Percentiles rank a stretch among this genome's conserved stretches.
These are phyloP conservation scores for Eucalyptus guilfoylei DNA, from an alignment of 345 rosid genomes.

Conservation along the genomic window DNA sequence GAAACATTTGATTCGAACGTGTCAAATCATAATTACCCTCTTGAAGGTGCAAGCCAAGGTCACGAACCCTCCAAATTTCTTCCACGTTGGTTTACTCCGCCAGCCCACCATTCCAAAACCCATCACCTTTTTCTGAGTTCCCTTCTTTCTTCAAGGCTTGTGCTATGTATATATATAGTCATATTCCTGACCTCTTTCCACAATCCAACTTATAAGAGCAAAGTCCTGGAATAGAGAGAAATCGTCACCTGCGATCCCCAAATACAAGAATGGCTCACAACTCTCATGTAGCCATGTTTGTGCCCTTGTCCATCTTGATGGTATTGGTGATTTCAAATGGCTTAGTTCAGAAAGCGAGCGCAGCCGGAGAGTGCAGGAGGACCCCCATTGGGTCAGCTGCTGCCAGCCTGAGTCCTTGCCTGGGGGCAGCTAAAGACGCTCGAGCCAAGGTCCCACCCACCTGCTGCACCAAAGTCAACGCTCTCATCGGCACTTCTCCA, in stretches of 20 bases:
- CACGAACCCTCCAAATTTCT: background rate
- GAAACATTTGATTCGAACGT: background rate
- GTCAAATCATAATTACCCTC: background rate
- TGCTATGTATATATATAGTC: background rate
- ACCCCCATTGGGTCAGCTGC: conserved; percentile 51
- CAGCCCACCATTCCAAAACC: background rate
- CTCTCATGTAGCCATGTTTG: background rate
- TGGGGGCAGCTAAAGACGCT: conserved; percentile 38
- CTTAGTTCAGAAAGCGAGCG: background rate
- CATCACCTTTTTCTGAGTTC: background rate
- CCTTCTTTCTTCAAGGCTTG: background rate
- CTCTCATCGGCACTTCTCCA: conserved; percentile 48
- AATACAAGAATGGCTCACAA: background rate
- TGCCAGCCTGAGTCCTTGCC: conserved; percentile 61
- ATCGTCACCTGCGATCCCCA: background rate
- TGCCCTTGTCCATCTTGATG: background rate
- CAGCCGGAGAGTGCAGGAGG: conserved; percentile 56
- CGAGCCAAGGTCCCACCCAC: conserved; percentile 35
- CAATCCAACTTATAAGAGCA: background rate
- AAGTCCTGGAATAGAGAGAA: background rate
- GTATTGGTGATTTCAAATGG: background rate
- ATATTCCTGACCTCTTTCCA: background rate
- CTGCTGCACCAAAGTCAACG: conserved; percentile 56
- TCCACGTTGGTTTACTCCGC: background rate
- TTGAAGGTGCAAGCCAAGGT: background rate